Evolutionary conservation across 371 early-diverging fungal genomes (phyloP).

Genomic region (Funneliformis caledonium): DNA sequence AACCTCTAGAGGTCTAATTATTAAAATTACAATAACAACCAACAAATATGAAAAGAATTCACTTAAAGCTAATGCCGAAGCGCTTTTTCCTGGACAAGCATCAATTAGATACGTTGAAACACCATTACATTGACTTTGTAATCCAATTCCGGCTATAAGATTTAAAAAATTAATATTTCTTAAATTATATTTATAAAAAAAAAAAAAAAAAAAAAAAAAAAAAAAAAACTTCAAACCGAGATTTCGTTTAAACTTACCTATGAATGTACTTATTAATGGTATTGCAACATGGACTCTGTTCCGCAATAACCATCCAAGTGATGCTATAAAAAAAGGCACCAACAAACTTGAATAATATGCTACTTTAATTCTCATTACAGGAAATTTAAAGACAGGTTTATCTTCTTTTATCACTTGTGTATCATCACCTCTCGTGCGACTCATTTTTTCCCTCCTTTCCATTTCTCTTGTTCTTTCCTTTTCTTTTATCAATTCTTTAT

Average conservation of each 20-base stretch:
- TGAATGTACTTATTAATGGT: neutral
- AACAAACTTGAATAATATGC: neutral
- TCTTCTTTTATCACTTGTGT: neutral
- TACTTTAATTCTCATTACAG: neutral
- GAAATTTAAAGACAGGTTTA: neutral
- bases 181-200: neutral
- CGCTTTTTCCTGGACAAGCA: slow-evolving; percentile 11
- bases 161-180: neutral
- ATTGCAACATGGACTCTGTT: neutral
- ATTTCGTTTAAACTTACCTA: neutral
- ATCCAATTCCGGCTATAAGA: neutral
- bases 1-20: neutral
- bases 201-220: neutral
- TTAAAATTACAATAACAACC: neutral
- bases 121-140: neutral
- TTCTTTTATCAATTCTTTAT: neutral
- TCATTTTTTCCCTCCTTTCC: neutral
- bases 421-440: neutral
- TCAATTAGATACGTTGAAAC: slow-evolving; percentile 22
- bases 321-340: neutral
- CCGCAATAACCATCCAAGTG: neutral
- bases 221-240: neutral
- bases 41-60: neutral
- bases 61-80: slow-evolving; percentile 16
- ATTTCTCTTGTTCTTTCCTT: neutral